A percentile compares a stretch with the other conserved stretches of the same genome.
phyloP scores from a whole-genome alignment of 2,329 filamentous ascomycete species.

The Arthroderma sp. region DNA sequence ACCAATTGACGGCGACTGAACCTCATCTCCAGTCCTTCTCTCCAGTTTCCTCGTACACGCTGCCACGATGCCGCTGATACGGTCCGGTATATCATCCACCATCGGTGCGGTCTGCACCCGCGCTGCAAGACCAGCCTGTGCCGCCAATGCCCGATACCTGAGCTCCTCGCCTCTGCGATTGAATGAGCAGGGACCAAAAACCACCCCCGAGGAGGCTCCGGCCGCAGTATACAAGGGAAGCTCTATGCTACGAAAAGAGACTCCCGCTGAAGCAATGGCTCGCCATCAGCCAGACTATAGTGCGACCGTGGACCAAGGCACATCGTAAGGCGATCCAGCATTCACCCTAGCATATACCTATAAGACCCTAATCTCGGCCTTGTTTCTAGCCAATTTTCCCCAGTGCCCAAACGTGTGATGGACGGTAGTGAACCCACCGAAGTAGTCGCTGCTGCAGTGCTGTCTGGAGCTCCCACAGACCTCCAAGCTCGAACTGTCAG shows the following conservation, averaged over 20 bases:
- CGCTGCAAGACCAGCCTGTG: slow-evolving; percentile 17
- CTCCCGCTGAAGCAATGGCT: slow-evolving; percentile 37
- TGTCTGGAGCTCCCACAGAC: slow-evolving; percentile 87
- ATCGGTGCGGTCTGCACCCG: slow-evolving; percentile 22
- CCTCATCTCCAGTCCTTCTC: background rate
- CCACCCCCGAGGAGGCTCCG: slow-evolving; percentile 32
- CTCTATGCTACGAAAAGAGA: slow-evolving; percentile 39
- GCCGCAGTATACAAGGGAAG: slow-evolving; percentile 23
- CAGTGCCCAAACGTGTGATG: slow-evolving; percentile 77
- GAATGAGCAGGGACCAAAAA: slow-evolving; percentile 25
- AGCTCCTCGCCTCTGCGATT: slow-evolving; percentile 32
- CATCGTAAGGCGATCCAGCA: slow-evolving; percentile 52
- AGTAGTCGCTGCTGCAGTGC: slow-evolving; percentile 63
- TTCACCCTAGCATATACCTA: background rate
- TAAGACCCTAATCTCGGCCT: slow-evolving; percentile 6
- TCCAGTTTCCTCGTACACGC: background rate
- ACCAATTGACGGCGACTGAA: background rate
- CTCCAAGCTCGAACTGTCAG: slow-evolving; percentile 87
- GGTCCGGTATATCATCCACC: slow-evolving; percentile 31
- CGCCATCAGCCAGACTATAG: slow-evolving; percentile 70
- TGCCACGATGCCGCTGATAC: slow-evolving; percentile 51
- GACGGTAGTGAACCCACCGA: slow-evolving; percentile 74
- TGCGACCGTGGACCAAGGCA: slow-evolving; percentile 71
- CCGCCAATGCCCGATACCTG: slow-evolving; percentile 25
- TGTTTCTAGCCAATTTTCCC: slow-evolving; percentile 73